Evolutionary conservation across 2,329 filamentous ascomycete genomes (phyloP).

Genomic region (Trichoderma koningii): DNA sequence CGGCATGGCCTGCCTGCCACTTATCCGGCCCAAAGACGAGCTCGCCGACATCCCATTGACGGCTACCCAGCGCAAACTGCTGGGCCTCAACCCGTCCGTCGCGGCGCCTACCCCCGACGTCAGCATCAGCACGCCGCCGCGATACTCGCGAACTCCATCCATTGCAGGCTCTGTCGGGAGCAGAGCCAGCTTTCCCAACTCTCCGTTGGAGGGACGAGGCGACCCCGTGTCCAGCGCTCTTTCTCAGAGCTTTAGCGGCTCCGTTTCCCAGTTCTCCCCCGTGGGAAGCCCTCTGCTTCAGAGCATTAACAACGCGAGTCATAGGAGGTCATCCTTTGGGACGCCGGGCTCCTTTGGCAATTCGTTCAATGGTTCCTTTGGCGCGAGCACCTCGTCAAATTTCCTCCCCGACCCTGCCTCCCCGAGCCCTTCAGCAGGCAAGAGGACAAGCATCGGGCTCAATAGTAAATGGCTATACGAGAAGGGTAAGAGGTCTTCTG

Average conservation of each 20-base stretch:
- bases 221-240: conserved; percentile 46
- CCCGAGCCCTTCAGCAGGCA: conserved; percentile 67
- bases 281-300: conserved; percentile 62
- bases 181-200: conserved; percentile 58
- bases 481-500: conserved; percentile 64
- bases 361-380: conserved; percentile 48
- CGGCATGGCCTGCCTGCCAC: conserved; percentile 66
- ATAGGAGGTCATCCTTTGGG: conserved; percentile 62
- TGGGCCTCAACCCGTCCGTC: conserved; percentile 73
- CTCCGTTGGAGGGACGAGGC: conserved; percentile 59
- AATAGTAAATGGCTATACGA: conserved; percentile 97
- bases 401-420: conserved; percentile 63
- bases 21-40: conserved; percentile 72
- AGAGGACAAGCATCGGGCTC: conserved; percentile 72
- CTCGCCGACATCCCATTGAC: conserved; percentile 89
- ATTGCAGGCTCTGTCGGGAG: conserved; percentile 63
- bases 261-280: conserved; percentile 51
- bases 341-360: conserved; percentile 52
- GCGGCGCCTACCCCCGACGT: conserved; percentile 67
- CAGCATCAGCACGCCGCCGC: conserved; percentile 78
- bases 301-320: conserved; percentile 54
- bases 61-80: conserved; percentile 69
- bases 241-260: conserved; percentile 38
- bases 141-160: conserved; percentile 76
- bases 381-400: conserved; percentile 50